phyloP scores from a whole-genome alignment of 192 early-diverging fungal genomes.

The Geranomyces michiganensis region DNA sequence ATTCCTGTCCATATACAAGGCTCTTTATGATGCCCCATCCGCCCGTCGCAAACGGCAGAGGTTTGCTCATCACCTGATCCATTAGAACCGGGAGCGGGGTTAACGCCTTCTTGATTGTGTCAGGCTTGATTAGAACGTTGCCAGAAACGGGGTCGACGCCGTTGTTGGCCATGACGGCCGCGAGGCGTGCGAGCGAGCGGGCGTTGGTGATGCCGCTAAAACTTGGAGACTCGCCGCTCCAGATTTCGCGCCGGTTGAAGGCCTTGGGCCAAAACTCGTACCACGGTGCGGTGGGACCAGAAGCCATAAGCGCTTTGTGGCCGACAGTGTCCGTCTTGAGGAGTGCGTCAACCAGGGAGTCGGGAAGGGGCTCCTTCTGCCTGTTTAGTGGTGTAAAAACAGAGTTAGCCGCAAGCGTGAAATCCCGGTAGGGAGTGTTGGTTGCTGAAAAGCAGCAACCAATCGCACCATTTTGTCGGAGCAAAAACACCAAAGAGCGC shows the following conservation, averaged over 20 bases:
- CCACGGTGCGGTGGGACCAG: constrained; percentile 33
- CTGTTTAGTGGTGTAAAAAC: too few species aligned
- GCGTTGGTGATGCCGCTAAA: constrained; percentile 63
- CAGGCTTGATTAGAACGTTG: constrained; percentile 34
- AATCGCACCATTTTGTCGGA: constrained; percentile 33
- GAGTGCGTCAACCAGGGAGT: constrained; percentile 32
- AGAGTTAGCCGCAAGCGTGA: too few species aligned
- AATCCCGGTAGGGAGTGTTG: too few species aligned
- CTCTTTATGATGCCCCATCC: constrained; percentile 49
- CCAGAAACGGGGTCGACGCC: constrained; percentile 39
- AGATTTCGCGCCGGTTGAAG: constrained; percentile 44
- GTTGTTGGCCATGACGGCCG: constrained; percentile 64
- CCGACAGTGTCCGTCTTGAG: constrained; percentile 35
- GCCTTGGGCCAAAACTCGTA: constrained; percentile 41
- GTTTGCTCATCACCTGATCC: constrained; percentile 28
- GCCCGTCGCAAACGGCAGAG: constrained; percentile 39
- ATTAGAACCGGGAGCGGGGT: constrained; percentile 22
- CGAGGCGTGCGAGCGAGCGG: constrained; percentile 54
- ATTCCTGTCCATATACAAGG: constrained; percentile 27
- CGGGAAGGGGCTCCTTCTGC: constrained; percentile 28
- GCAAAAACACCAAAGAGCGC: constrained; percentile 53
- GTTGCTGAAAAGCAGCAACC: too few species aligned
- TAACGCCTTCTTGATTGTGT: constrained; percentile 35
- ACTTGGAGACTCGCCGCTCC: constrained; percentile 47
- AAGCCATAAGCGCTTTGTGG: constrained; percentile 35